Conservation (phyloP, 192 early-diverging fungal species). For the Phycomyces blakesleeanus region DNA sequence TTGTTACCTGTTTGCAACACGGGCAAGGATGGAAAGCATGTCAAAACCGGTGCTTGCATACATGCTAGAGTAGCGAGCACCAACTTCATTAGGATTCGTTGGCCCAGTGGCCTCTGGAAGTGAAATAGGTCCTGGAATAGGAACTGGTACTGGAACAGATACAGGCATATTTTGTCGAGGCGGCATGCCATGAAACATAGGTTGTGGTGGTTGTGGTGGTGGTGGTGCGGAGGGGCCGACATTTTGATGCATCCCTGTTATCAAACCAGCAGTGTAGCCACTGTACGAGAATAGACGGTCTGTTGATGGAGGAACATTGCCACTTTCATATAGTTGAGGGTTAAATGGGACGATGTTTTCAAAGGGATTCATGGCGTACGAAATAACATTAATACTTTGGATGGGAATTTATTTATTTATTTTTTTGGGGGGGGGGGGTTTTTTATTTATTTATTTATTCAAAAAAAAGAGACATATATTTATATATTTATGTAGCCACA, state of each 20-base stretch:
- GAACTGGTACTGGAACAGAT: background rate
- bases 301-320: slow-evolving; percentile 23
- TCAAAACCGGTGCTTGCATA: slow-evolving; percentile 31
- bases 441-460: no score
- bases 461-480: no score
- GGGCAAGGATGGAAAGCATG: slow-evolving; percentile 25
- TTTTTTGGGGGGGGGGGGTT: no score
- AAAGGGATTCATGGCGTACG: slow-evolving; percentile 15
- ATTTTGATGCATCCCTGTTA: slow-evolving; percentile 1
- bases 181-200: background rate
- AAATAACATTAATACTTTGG: background rate
- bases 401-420: background rate
- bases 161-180: no score
- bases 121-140: background rate
- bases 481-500: no score
- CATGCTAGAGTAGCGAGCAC: slow-evolving; percentile 20
- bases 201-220: background rate
- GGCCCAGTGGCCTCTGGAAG: background rate
- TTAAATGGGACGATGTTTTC: slow-evolving; percentile 17
- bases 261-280: slow-evolving; percentile 26
- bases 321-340: slow-evolving; percentile 22
- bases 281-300: slow-evolving; percentile 18
- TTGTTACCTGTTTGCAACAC: slow-evolving; percentile 21
- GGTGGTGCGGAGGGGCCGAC: background rate
- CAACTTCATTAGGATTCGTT: background rate